A percentile compares a stretch with the other conserved stretches of the same genome.
These are phyloP conservation scores for Heritiera fomes DNA, from an alignment of 345 rosid genomes.

Conservation along the genomic window DNA sequence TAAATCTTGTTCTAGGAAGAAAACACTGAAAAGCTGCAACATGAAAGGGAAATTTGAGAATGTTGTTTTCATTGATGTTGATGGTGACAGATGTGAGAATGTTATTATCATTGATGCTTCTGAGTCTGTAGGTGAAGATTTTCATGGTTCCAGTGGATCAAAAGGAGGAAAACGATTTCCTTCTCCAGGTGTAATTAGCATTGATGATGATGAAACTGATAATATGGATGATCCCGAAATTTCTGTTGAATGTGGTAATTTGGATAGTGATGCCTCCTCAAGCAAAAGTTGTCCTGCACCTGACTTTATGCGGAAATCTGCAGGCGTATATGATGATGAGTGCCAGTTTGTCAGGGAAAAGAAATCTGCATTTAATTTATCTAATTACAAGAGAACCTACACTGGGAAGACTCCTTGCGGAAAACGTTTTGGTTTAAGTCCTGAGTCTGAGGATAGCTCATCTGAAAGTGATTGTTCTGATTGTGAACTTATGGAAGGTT, in stretches of 20 bases:
- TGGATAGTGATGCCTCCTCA: conserved; percentile 42
- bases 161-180: conserved; percentile 35
- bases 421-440: conserved; percentile 49
- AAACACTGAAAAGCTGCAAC: conserved; percentile 35
- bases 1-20: conserved; percentile 45
- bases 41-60: conserved; percentile 42
- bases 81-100: conserved; percentile 46
- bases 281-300: conserved; percentile 36
- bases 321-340: conserved; percentile 40
- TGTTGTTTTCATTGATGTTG: conserved; percentile 66
- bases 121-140: conserved; percentile 40
- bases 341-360: conserved; percentile 47
- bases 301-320: conserved; percentile 25
- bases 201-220: conserved; percentile 53
- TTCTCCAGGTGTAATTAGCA: conserved; percentile 47
- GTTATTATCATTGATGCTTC: conserved; percentile 65
- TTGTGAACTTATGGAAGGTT: conserved; percentile 67
- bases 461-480: conserved; percentile 61
- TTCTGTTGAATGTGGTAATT: conserved; percentile 28
- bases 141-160: conserved; percentile 36
- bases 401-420: conserved; percentile 29
- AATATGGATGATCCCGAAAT: conserved; percentile 25
- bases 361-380: conserved; percentile 33
- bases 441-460: conserved; percentile 39
- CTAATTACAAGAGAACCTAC: conserved; percentile 43